Conservation (phyloP, 2,329 filamentous ascomycete species). For the Fusarium oxysporum region DNA sequence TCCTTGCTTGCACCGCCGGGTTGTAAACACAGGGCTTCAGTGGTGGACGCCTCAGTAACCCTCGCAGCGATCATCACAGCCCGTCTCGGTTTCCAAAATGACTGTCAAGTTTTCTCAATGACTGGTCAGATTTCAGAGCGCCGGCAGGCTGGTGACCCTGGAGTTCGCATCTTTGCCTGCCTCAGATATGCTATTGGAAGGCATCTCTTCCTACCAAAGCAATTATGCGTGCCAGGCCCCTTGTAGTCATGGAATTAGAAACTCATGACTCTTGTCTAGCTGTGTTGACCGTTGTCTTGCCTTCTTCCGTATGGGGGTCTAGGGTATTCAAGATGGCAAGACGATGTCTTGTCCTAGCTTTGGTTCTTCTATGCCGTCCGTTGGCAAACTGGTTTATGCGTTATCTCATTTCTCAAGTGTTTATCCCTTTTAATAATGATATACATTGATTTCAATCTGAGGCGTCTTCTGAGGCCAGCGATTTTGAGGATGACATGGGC, state of each 20-base stretch:
- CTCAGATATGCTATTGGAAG: neutral
- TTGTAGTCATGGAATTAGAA: neutral
- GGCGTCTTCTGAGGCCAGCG: constrained; percentile 27
- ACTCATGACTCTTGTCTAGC: neutral
- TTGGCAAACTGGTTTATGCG: neutral
- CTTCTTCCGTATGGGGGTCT: neutral
- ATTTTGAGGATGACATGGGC: constrained; percentile 20
- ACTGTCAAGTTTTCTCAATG: constrained; percentile 34
- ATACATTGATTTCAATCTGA: constrained; percentile 3
- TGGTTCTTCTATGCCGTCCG: neutral
- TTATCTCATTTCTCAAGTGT: neutral
- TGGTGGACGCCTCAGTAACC: constrained; percentile 8
- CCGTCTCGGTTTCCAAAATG: constrained; percentile 30
- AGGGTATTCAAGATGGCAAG: neutral
- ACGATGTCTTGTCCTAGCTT: neutral
- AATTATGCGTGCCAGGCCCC: neutral
- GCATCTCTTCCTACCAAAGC: constrained; percentile 2
- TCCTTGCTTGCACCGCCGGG: constrained; percentile 23
- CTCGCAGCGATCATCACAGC: constrained; percentile 24
- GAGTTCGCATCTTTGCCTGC: constrained; percentile 22
- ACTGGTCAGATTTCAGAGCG: constrained; percentile 35
- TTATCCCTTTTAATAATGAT: neutral
- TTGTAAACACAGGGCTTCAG: constrained; percentile 8
- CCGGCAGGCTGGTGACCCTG: constrained; percentile 14
- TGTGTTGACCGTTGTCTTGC: neutral